Evolutionary conservation across 2,329 filamentous ascomycete species (phyloP).

Genomic region (Blastomyces silverae): DNA sequence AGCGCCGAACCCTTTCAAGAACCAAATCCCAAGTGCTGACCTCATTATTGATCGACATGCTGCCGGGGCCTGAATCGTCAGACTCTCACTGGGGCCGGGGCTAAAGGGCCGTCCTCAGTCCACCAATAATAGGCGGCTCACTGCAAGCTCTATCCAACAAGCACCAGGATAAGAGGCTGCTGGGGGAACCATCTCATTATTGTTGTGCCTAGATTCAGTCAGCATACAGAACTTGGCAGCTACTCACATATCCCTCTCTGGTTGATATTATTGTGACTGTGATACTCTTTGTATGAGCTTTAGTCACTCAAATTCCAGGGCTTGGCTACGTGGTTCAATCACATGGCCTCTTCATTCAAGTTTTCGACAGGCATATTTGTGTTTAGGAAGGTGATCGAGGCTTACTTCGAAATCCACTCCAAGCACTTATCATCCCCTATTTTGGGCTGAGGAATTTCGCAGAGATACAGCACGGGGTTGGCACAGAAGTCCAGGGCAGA

Average conservation of each 20-base stretch:
- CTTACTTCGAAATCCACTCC: neutral
- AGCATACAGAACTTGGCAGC: neutral
- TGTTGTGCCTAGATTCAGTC: neutral
- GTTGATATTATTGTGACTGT: neutral
- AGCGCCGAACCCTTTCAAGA: neutral
- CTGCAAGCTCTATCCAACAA: neutral
- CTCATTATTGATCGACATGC: slow-evolving; percentile 2
- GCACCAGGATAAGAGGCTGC: neutral
- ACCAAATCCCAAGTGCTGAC: neutral
- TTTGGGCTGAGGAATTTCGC: neutral
- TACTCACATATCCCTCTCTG: neutral
- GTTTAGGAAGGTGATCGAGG: neutral
- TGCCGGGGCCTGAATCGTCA: neutral
- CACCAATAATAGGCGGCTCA: neutral
- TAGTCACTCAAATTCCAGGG: neutral
- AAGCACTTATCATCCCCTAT: neutral
- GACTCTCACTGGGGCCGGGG: neutral
- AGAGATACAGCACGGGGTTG: neutral
- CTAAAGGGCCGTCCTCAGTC: neutral
- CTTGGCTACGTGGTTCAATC: neutral
- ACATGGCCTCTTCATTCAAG: neutral
- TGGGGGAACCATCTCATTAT: neutral
- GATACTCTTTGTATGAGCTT: neutral
- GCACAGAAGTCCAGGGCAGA: neutral
- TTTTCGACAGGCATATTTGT: neutral